These are phyloP conservation scores for Xeromyces bisporus DNA, from an alignment of 495 filamentous ascomycete species.

Conservation along the genomic window DNA sequence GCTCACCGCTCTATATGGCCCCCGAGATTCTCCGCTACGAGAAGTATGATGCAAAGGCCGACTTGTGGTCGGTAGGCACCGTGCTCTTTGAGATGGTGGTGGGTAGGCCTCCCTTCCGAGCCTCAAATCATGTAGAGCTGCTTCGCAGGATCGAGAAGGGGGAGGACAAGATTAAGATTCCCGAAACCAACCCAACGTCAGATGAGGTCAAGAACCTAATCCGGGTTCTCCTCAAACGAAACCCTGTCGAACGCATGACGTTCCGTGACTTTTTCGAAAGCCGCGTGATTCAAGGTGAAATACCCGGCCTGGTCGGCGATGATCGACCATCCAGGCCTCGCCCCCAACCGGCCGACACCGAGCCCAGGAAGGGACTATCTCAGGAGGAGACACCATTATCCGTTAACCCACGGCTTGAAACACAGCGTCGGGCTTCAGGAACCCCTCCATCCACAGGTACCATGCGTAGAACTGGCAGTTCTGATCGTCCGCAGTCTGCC, in stretches of 20 bases:
- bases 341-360: conserved; percentile 8
- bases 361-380: conserved; percentile 4
- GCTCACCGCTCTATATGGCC: conserved; percentile 98
- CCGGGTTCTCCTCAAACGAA: conserved; percentile 62
- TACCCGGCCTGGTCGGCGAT: conserved; percentile 68
- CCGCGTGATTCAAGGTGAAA: conserved; percentile 54
- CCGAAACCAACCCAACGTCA: conserved; percentile 53
- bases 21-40: conserved; percentile 95
- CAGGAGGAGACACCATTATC: conserved; percentile 13
- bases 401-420: conserved; percentile 7
- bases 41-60: conserved; percentile 91
- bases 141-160: conserved; percentile 77
- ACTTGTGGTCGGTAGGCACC: conserved; percentile 94
- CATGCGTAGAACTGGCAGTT: conserved; percentile 24
- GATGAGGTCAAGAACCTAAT: conserved; percentile 69
- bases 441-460: conserved; percentile 19
- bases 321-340: conserved; percentile 34
- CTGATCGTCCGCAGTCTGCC: conserved; percentile 17
- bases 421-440: conserved; percentile 16
- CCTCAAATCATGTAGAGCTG: conserved; percentile 85
- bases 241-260: conserved; percentile 63
- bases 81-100: conserved; percentile 90
- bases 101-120: conserved; percentile 79
- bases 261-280: conserved; percentile 71
- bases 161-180: conserved; percentile 70